Conservation (phyloP, 116 monocot species). For the Papilionanthe hybrid region DNA sequence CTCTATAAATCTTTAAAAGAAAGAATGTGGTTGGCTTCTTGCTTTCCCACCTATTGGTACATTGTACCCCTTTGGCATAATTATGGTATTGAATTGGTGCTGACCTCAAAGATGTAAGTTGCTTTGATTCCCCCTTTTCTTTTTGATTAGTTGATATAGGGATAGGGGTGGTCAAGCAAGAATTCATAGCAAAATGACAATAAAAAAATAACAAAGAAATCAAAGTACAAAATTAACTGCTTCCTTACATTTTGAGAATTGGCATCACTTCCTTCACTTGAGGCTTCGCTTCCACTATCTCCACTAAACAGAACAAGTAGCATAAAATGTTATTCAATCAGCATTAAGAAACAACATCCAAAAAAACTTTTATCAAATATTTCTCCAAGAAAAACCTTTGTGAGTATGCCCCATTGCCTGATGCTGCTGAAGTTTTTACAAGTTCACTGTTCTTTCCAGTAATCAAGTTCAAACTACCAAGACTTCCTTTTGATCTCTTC, state of each 20-base stretch:
- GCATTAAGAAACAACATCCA: background rate
- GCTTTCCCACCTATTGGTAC: background rate
- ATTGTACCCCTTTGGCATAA: background rate
- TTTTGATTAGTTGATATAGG: too few relatives aligned
- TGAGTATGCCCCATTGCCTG: slow-evolving; percentile 66
- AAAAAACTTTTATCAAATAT: background rate
- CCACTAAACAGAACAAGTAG: slow-evolving; percentile 27
- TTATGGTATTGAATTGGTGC: background rate
- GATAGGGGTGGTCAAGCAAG: background rate
- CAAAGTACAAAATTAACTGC: background rate
- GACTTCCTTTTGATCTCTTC: slow-evolving; percentile 77
- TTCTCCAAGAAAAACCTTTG: slow-evolving; percentile 49
- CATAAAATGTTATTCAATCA: background rate
- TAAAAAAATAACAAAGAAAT: background rate
- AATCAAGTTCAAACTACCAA: slow-evolving; percentile 86
- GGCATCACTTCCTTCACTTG: slow-evolving; percentile 95
- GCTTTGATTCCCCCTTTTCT: background rate
- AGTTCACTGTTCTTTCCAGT: slow-evolving; percentile 75
- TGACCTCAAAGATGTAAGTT: background rate
- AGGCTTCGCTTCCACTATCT: slow-evolving; percentile 93
- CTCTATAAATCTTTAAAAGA: background rate
- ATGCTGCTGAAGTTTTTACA: slow-evolving; percentile 62
- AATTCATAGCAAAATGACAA: background rate
- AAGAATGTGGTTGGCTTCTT: background rate
- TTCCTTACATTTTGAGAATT: slow-evolving; percentile 87